Evolutionary conservation across 108 stramenopile genomes (phyloP).

Genomic region (Chaetoceros muelleri): DNA sequence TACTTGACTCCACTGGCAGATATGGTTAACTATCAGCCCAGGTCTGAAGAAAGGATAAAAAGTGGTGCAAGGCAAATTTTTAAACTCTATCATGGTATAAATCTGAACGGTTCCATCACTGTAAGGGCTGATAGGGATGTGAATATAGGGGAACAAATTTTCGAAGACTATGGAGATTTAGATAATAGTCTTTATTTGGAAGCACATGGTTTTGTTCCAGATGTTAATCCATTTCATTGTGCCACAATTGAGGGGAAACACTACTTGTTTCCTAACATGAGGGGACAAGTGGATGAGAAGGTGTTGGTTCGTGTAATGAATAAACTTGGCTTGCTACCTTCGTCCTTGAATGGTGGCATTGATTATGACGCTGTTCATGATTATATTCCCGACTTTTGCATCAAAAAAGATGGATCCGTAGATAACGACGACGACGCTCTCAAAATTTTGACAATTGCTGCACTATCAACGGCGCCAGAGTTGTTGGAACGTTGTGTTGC

Average conservation of each 20-base stretch:
- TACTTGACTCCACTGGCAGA: slow-evolving; percentile 72
- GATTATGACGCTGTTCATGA: no score
- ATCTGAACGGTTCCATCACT: slow-evolving; percentile 22
- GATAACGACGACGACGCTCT: not conserved
- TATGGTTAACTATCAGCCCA: slow-evolving; percentile 67
- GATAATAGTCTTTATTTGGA: slow-evolving; percentile 59
- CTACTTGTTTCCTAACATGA: no score
- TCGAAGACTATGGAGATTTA: slow-evolving; percentile 85
- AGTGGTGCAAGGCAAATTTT: slow-evolving; percentile 13
- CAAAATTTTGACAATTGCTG: not conserved
- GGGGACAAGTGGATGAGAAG: no score
- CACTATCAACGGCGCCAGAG: not conserved
- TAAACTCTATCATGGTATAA: slow-evolving; percentile 24
- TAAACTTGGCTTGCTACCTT: no score
- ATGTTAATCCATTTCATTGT: slow-evolving; percentile 79
- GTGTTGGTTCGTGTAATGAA: no score
- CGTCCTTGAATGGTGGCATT: no score
- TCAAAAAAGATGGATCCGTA: not conserved
- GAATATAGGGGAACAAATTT: slow-evolving; percentile 25
- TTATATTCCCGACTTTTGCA: not conserved
- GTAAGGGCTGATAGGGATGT: slow-evolving; percentile 26
- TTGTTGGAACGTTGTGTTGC: not conserved
- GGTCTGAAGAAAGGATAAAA: not conserved
- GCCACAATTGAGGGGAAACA: slow-evolving; percentile 29
- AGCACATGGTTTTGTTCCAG: slow-evolving; percentile 78